Conservation (phyloP, 352 stramenopile genomes). For the Phytophthora palmivora region DNA sequence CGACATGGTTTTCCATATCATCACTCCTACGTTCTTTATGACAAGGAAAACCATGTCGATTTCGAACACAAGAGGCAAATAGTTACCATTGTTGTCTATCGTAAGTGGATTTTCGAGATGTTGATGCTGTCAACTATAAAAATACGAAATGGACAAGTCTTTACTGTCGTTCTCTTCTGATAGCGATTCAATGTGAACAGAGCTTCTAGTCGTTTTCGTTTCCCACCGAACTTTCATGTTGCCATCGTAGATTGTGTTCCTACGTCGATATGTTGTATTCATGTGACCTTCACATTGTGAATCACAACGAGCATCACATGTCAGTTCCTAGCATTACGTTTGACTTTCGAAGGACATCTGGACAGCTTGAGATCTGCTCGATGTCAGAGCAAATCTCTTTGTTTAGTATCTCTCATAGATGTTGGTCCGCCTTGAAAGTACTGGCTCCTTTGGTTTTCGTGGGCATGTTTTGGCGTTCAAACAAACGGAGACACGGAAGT, state of each 20-base stretch:
- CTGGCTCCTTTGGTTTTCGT: slow-evolving; percentile 28
- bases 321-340: not conserved
- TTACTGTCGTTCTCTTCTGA: not conserved
- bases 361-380: slow-evolving; percentile 32
- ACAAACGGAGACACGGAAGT: slow-evolving; percentile 23
- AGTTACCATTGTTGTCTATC: not conserved
- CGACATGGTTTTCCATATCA: too few relatives aligned
- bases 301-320: not conserved
- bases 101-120: not conserved
- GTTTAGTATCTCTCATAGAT: slow-evolving; percentile 20
- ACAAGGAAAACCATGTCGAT: not conserved
- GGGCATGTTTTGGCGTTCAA: slow-evolving; percentile 6
- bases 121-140: not conserved
- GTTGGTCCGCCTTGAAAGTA: slow-evolving; percentile 23
- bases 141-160: not conserved
- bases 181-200: not conserved
- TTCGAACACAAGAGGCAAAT: not conserved
- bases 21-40: too few relatives aligned
- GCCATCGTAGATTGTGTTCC: not conserved
- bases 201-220: not conserved
- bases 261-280: not conserved
- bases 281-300: too few relatives aligned
- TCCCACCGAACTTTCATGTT: slow-evolving; percentile 5
- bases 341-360: slow-evolving; percentile 19
- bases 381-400: slow-evolving; percentile 19